These are phyloP conservation scores for Diaporthe citrichinensis DNA, from an alignment of 2,329 filamentous ascomycete species.

Conservation along the genomic window DNA sequence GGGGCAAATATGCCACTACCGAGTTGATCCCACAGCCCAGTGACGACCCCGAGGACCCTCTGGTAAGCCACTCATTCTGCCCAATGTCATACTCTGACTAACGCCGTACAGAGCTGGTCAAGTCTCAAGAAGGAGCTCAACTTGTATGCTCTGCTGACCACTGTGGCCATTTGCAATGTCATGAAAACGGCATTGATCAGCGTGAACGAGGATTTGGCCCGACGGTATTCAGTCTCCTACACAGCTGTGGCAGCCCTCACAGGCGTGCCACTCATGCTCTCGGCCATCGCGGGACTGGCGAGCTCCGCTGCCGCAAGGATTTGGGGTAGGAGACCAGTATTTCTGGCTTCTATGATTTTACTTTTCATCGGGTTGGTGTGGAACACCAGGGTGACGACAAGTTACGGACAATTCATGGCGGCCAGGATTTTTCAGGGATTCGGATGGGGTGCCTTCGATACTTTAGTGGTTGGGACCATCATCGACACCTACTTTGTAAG, in stretches of 20 bases:
- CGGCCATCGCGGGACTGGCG: conserved; percentile 59
- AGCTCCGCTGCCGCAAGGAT: conserved; percentile 60
- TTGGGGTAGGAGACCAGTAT: conserved; percentile 68
- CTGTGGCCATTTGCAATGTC: conserved; percentile 62
- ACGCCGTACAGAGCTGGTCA: conserved; percentile 66
- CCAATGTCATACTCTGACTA: neutral
- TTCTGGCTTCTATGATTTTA: conserved; percentile 60
- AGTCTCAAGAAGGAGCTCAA: conserved; percentile 67
- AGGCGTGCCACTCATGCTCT: conserved; percentile 66
- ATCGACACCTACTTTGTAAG: conserved; percentile 71
- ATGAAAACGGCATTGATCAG: conserved; percentile 69
- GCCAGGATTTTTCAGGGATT: conserved; percentile 69
- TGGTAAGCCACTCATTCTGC: conserved; percentile 56
- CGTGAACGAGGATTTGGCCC: conserved; percentile 61
- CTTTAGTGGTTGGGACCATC: conserved; percentile 65
- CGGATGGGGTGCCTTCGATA: conserved; percentile 72
- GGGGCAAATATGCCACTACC: conserved; percentile 57
- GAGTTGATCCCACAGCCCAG: conserved; percentile 70
- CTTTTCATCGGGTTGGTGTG: conserved; percentile 65
- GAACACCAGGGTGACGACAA: conserved; percentile 60
- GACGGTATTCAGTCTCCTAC: conserved; percentile 60
- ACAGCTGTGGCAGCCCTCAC: conserved; percentile 64
- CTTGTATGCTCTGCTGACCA: conserved; percentile 61
- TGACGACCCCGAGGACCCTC: conserved; percentile 66
- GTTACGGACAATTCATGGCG: conserved; percentile 63